Base-by-base conservation (phyloP, 2,329 filamentous ascomycete genomes). In the Xylaria hypoxylon region DNA sequence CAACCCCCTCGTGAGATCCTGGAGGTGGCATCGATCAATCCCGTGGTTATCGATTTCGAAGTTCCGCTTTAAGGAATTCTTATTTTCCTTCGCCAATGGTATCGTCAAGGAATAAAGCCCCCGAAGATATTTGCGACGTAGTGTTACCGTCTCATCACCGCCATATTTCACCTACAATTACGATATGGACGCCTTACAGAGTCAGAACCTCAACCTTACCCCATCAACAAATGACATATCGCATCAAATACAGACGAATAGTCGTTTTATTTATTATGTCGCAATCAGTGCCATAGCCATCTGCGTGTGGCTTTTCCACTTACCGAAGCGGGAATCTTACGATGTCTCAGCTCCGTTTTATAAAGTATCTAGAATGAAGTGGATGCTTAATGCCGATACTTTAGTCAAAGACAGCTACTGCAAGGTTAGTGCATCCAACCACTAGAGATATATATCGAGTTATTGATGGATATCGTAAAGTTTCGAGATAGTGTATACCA, bases 401-500 rank as follows among this genome's bases (percentile, higher is more conserved):
- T 73, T 84, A 38, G 79, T 85, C 17, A 79, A 78, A 59, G 81
- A 85, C 50, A 86, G 84, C 71, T 86, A 86, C 65, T 74, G 73
- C 69, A 83, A 84, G 79, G 83, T 84, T 19, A 26, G 69, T 62
- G 28, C 47, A 47, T 35, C 19, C 17, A 3, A n/a, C 5, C 2
- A 5, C 22, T 31, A 19, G 24, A 13, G 19, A 17, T 15, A 19
- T 52, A 17, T 17, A 44, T 6, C 13, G n/a, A 33, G 19, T 53
- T 65, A 10, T 62, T 50, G 24, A 44, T 59, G 71, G 64, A 72
- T 38, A 2, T 2, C 7, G 33, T 22, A 26, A 59, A 85, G 83
- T 85, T 85, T 64, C 79, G 80, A 44, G 82, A 85, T 68, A 77
- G 72, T n/a, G 80, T 83, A 17, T 85, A 86, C 62, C 82, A 85